phyloP scores from a whole-genome alignment of 2,329 filamentous ascomycete species.

The Ceratocystis destructans region DNA sequence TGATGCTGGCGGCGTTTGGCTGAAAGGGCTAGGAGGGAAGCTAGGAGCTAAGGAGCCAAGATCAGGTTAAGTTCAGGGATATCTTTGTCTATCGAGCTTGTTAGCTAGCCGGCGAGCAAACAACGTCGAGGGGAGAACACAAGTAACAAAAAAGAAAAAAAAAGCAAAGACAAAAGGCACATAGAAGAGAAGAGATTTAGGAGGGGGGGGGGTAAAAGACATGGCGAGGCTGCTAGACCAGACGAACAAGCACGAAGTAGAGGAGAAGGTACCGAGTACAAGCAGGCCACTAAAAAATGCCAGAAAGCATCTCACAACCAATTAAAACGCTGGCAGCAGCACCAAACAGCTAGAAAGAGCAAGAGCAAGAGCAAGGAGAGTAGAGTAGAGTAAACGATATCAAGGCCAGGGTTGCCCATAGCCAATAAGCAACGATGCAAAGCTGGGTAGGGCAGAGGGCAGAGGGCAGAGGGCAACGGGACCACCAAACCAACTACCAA shows the following conservation, averaged over 20 bases:
- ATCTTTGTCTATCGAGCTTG: conserved; percentile 1
- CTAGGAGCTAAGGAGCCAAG: background rate
- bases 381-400: background rate
- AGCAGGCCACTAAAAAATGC: background rate
- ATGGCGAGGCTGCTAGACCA: background rate
- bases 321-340: background rate
- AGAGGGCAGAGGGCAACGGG: too few species aligned
- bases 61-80: background rate
- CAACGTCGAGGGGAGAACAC: background rate
- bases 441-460: too few species aligned
- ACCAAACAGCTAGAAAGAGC: background rate
- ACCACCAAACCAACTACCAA: too few species aligned
- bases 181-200: background rate
- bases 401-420: background rate
- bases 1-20: conserved; percentile 12
- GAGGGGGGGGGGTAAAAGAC: background rate
- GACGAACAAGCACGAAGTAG: background rate
- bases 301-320: background rate
- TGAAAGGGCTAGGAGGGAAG: conserved; percentile 7
- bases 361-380: background rate
- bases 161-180: background rate
- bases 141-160: background rate
- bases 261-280: background rate
- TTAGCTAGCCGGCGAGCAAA: background rate
- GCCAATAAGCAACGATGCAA: too few species aligned